A percentile compares a stretch with the other conserved stretches of the same genome.
Evolutionary conservation across 345 rosid genomes (phyloP).

Genomic region (Syzygium aromaticum): DNA sequence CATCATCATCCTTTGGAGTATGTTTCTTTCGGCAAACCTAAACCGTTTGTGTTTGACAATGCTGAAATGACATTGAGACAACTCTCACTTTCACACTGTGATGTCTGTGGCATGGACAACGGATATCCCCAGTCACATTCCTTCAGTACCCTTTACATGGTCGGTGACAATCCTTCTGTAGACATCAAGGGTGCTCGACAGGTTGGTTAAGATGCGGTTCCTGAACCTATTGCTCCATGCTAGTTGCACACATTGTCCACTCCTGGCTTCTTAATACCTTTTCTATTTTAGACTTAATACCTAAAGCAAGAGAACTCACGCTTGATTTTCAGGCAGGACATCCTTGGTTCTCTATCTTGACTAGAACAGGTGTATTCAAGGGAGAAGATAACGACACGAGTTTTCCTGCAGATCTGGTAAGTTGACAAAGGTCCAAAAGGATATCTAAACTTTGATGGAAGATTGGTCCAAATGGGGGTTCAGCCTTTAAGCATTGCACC

Average conservation of each 20-base stretch:
- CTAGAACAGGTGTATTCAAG: constrained; percentile 82
- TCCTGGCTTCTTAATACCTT: neutral
- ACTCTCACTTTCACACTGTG: constrained; percentile 16
- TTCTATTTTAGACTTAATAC: neutral
- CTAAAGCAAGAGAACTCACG: neutral
- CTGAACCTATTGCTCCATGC: neutral
- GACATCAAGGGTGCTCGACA: constrained; percentile 73
- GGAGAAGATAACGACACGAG: constrained; percentile 42
- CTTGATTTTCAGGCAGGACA: constrained; percentile 46
- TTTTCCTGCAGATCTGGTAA: constrained; percentile 69
- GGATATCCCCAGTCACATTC: constrained; percentile 18
- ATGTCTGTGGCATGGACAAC: neutral
- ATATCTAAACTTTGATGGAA: neutral
- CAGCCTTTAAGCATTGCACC: neutral
- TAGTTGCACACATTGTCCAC: neutral
- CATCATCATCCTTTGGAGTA: constrained; percentile 46
- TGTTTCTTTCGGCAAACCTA: constrained; percentile 71
- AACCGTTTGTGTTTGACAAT: constrained; percentile 56
- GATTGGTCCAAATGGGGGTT: neutral
- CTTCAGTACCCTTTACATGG: constrained; percentile 61
- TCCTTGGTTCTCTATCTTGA: constrained; percentile 88
- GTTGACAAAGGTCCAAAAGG: neutral
- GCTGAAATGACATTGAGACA: constrained; percentile 50
- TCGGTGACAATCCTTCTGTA: constrained; percentile 79
- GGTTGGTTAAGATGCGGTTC: constrained; percentile 25